Evolutionary conservation across 768 basidiomycete genomes (phyloP), one percentile per base, ranked within the genome.

Genomic region (Leccinum longicurvipes): DNA sequence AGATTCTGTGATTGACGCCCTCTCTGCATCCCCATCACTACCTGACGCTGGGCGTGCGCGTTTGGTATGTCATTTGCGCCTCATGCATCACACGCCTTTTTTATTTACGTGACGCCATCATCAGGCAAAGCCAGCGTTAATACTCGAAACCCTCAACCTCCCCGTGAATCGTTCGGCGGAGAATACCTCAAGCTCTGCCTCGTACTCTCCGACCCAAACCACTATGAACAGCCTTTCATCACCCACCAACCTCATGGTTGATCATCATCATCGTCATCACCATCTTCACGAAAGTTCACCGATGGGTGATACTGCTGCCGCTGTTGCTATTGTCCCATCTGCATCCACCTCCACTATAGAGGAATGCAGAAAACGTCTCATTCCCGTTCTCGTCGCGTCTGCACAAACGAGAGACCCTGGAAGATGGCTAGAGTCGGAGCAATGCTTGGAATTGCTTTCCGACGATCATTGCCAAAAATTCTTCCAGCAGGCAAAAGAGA

Each of bases 391-490:
- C 19, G 41, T 58, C 29, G 57, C 65, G 41, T 51, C 57, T 9
- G 59, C 57, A 11, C 58, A 53, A 31, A 54, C 57, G 54, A 66
- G 51, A 57, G 59, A 58, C 39, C 21, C 62, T 45, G 51, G 17
- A n/a, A 59, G 27, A 25, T 32, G 17, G 51, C 44, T 59, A 52
- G 59, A 62, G 19, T n/a, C 52, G 44, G 58, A 61, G 51, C 59
- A 63, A 53, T 72, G 62, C 32, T 53, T 49, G 42, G 47, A n/a
- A 28, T 53, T 72, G 51, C 66, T 70, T 42, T 65, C 69, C 24
- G 70, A 72, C 27, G 63, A 68, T 56, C 56, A 39, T 23, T 70
- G 69, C 58, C 50, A 11, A 32, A 11, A 17, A 15, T 58, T 70
- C 10, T 32, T 72, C 19, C 53, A 52, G 39, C 50, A 62, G 44